Base-by-base conservation (phyloP, 441 rosid genomes). In the Erodium trifolium region DNA sequence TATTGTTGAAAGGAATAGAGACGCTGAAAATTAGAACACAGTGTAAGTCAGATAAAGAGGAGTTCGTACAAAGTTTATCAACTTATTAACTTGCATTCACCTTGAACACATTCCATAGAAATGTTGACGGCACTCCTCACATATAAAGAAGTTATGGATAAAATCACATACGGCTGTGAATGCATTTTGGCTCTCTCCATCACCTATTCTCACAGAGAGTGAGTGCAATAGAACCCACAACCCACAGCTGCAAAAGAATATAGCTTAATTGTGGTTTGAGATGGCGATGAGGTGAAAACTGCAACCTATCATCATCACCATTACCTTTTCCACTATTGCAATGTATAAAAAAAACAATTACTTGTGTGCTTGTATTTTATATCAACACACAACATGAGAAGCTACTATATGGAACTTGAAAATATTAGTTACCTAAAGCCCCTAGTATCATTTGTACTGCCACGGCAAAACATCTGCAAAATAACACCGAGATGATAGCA, bases 161-260 rank as follows among this genome's bases (percentile, higher is more conserved):
- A 94, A 94, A 78, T 87, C 97, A 37, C 99, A 88, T 29, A 86
- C 74, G 23, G 98, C 27, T 59, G 79, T 77, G 73, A 92, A 94
- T 55, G 90, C 87, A 72, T 84, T 86, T 45, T 88, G 98, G 78
- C 94, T 92, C 78, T 92, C 99, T 68, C 84, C 89, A 79, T 92
- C 92, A 51, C 85, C 96, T 65, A 90, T 78, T 71, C 94, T 85
- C 73, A 94, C 93, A 23, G 99, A 88, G 59, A 94, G 87, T 6
- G 99, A 94, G 86, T 94, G 99, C 73, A 94, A 72, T 67, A 94
- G 85, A 75, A 92, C 89, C 99, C 99, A 94, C 77, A 94, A 82
- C 8, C 99, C 99, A 66, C 99, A 94, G 82, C 99, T 94, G 85
- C 83, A 87, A 68, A 72, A 62, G 57, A 69, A 18, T 19, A 29